Base-by-base conservation (phyloP, 306 rosid genomes). In the Heteromeles arbutifolia region DNA sequence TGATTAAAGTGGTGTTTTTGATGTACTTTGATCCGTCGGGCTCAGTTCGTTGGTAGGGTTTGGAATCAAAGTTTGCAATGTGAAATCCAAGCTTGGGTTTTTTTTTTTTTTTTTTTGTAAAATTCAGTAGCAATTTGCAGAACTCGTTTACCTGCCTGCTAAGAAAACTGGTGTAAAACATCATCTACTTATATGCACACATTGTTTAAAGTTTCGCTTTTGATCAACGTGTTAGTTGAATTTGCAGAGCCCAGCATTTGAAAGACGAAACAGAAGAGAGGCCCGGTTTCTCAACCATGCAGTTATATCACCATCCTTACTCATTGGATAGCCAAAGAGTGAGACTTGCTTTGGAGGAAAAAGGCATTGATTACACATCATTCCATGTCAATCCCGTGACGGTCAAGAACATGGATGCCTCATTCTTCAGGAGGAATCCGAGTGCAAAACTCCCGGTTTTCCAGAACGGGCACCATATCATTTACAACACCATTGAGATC, bases 331-430 rank as follows among this genome's bases (percentile, higher is more conserved):
- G 98, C 86, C 97, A 89, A 84, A 92, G 86, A 78, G 99, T 89
- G 84, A 90, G 99, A 69, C 92, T 96, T 32, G 98, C 93, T 22
- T 83, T 92, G 93, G 99, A 96, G 80, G 98, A 92, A 86, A 90
- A 81, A 70, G 87, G 86, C 81, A 85, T 87, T 61, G 99, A 89
- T 85, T 96, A 90, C 82, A 96, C 99, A 6, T 96, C 97, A 21
- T 78, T 80, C 92, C 98, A 90, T 89, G 92, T 81, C 86, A 96
- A 96, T 82, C 97, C 98, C 19, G 68, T 89, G 58, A 92, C 97
- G 4, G 99, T 96, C 73, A 96, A 90, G 92, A 96, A 92, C 82
- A 75, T 92, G 87, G 92, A 90, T 74, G 89, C 91, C 77, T 67
- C 83, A 7, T 88, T 95, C 86, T 95, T 96, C 84, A 81, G 81